Evolutionary conservation across 257 asterid species (phyloP).

Genomic region (Apocynum venetum): DNA sequence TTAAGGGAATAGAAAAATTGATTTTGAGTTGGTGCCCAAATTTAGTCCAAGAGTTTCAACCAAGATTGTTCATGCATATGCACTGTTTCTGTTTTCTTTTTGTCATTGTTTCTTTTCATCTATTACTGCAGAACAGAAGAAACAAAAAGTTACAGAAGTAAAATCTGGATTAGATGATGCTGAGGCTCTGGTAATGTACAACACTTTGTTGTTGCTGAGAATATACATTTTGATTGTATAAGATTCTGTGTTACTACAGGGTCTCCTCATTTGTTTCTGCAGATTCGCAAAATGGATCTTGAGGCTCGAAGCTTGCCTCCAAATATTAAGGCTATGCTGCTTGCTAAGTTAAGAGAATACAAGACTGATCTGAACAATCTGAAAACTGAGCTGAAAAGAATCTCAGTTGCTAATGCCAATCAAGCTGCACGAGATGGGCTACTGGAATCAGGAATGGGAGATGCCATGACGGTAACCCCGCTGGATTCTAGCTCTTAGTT

Average conservation of each 20-base stretch:
- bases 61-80: not conserved
- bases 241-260: not conserved
- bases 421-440: conserved; percentile 62
- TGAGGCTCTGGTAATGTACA: conserved; percentile 50
- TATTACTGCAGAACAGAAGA: conserved; percentile 57
- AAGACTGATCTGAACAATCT: conserved; percentile 72
- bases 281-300: conserved; percentile 91
- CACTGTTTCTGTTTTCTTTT: not conserved
- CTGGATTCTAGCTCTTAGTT: not conserved
- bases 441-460: conserved; percentile 73
- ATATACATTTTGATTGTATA: not conserved
- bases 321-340: conserved; percentile 60
- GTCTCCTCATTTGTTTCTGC: conserved; percentile 8
- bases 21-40: too few species aligned
- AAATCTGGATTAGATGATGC: conserved; percentile 55
- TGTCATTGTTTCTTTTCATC: not conserved
- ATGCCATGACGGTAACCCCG: conserved; percentile 47
- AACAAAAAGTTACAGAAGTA: conserved; percentile 54
- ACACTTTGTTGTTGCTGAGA: not conserved
- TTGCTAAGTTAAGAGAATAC: conserved; percentile 76
- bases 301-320: conserved; percentile 91
- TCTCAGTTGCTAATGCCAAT: conserved; percentile 48
- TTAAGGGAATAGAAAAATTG: too few species aligned
- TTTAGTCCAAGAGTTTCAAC: not conserved
- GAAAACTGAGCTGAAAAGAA: conserved; percentile 74